Percentiles rank a stretch among this genome's conserved stretches.
phyloP scores from a whole-genome alignment of 2,329 filamentous ascomycete genomes.

The Cladosporium velox region DNA sequence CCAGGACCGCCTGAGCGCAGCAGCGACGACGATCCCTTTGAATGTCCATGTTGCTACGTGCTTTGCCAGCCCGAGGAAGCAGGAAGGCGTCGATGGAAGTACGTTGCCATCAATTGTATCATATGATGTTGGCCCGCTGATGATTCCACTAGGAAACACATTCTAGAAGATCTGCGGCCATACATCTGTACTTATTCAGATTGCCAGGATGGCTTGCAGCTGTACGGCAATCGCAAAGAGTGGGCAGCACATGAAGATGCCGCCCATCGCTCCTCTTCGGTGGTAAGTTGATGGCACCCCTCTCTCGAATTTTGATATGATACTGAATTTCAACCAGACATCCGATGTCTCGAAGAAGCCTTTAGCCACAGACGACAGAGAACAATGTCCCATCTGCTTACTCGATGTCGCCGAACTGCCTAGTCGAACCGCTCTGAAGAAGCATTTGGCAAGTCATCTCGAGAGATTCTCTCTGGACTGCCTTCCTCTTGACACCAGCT shows the following conservation, averaged over 20 bases:
- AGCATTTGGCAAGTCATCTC: slow-evolving; percentile 5
- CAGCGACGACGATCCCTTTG: background rate
- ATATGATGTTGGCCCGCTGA: background rate
- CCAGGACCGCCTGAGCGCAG: background rate
- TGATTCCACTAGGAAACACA: background rate
- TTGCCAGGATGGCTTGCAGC: background rate
- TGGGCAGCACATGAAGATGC: slow-evolving; percentile 1
- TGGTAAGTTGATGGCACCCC: background rate
- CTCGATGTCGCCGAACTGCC: background rate
- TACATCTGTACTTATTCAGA: slow-evolving; percentile 12
- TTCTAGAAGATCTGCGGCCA: slow-evolving; percentile 11
- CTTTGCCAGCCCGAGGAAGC: background rate
- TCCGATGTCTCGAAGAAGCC: background rate
- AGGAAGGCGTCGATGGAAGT: background rate
- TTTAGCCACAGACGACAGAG: background rate
- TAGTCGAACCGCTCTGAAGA: too few species aligned
- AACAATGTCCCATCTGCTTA: slow-evolving; percentile 5
- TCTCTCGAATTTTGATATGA: background rate
- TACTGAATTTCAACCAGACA: background rate
- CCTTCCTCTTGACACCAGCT: background rate
- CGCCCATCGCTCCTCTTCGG: background rate
- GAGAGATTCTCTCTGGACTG: background rate
- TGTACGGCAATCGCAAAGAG: background rate
- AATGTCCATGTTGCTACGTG: slow-evolving; percentile 3
- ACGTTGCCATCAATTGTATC: background rate